Percentiles rank a stretch among this genome's conserved stretches.
phyloP scores from a whole-genome alignment of 768 basidiomycete species.

The Lepiota subincarnata region DNA sequence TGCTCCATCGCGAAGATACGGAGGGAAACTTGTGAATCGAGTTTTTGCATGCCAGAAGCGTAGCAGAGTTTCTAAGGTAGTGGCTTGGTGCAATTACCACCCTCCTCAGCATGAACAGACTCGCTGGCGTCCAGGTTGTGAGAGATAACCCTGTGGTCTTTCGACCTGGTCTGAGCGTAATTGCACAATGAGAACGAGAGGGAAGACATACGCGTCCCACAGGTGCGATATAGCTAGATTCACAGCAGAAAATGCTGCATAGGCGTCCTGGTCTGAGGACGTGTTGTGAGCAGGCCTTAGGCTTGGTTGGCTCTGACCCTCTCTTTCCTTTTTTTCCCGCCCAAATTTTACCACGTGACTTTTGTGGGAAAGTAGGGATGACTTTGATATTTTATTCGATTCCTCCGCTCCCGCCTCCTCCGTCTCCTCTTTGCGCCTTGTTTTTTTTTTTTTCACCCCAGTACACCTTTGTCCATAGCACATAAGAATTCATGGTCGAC shows the following conservation, averaged over 20 bases:
- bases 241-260: slow-evolving; percentile 8
- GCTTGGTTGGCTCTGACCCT: background rate
- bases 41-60: slow-evolving; percentile 4
- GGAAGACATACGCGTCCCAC: slow-evolving; percentile 5
- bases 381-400: no score
- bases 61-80: slow-evolving; percentile 8
- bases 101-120: slow-evolving; percentile 13
- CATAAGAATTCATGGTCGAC: no score
- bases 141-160: slow-evolving; percentile 5
- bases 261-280: background rate
- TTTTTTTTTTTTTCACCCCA: no score
- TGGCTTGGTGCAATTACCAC: slow-evolving; percentile 8
- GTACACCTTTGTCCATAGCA: no score
- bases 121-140: slow-evolving; percentile 9
- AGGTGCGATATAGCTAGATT: background rate
- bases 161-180: background rate
- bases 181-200: background rate
- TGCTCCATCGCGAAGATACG: background rate
- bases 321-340: slow-evolving; percentile 5
- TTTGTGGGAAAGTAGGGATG: no score
- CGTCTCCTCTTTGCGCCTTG: no score
- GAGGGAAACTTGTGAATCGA: background rate
- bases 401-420: no score
- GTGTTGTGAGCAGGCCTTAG: background rate
- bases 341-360: background rate